phyloP scores from a whole-genome alignment of 164 flowering plant genomes.

The Tinospora cordifolia region DNA sequence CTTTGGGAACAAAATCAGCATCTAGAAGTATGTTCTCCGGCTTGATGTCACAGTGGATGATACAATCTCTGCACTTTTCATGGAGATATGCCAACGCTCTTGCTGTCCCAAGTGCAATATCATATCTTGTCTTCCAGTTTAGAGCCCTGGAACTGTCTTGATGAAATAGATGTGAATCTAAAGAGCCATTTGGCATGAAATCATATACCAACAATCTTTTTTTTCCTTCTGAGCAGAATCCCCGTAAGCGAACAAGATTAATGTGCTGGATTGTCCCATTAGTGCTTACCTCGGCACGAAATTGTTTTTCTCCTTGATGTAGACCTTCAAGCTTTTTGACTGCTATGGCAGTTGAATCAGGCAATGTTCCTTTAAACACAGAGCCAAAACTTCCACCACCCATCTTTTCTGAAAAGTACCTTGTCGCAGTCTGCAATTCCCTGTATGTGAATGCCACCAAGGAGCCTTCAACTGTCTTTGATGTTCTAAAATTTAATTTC shows the following conservation, averaged over 20 bases:
- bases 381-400: conserved; percentile 62
- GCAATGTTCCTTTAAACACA: conserved; percentile 45
- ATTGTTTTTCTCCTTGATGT: conserved; percentile 56
- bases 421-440: conserved; percentile 39
- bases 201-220: conserved; percentile 46
- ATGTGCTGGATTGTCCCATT: conserved; percentile 54
- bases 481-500: neutral
- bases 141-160: neutral
- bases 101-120: neutral
- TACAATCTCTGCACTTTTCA: no score
- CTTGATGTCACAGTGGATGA: no score
- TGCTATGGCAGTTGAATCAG: conserved; percentile 40
- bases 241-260: conserved; percentile 46
- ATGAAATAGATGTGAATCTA: conserved; percentile 15
- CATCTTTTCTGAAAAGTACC: conserved; percentile 43
- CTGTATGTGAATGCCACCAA: conserved; percentile 35
- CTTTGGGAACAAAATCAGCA: no score
- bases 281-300: conserved; percentile 47
- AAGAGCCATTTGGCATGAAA: conserved; percentile 48
- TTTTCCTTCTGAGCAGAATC: conserved; percentile 50
- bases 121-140: conserved; percentile 3
- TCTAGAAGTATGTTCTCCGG: no score
- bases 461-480: conserved; percentile 30
- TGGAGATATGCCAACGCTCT: conserved; percentile 6
- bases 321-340: conserved; percentile 49